Conservation (phyloP, 148 eudicot genomes). For the Camellia granthamiana region DNA sequence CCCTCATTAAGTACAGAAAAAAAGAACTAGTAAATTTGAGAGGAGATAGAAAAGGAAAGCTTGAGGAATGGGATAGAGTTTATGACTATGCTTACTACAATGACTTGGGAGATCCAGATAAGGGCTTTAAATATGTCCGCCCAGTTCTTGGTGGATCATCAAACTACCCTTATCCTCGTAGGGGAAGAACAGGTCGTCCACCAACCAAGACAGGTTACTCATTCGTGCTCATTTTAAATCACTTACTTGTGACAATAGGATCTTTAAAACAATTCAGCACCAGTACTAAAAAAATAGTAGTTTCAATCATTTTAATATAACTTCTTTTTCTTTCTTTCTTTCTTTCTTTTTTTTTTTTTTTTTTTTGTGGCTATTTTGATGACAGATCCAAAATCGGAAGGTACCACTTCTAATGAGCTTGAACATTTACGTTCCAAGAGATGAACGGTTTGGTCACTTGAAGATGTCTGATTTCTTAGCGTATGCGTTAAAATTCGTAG, state of each 20-base stretch:
- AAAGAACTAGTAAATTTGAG: too few relatives aligned
- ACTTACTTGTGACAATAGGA: not conserved
- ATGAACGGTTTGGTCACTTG: slow-evolving; percentile 69
- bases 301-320: not conserved
- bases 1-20: too few relatives aligned
- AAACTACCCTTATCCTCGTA: slow-evolving; percentile 83
- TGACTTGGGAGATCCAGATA: too few relatives aligned
- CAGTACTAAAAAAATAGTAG: too few relatives aligned
- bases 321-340: too few relatives aligned
- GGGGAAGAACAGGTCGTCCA: slow-evolving; percentile 71
- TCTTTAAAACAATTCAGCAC: too few relatives aligned
- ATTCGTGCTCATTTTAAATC: not conserved
- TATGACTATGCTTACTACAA: too few relatives aligned
- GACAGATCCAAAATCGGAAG: slow-evolving; percentile 67
- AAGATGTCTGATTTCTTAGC: slow-evolving; percentile 72
- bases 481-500: slow-evolving; percentile 51
- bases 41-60: too few relatives aligned
- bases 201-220: slow-evolving; percentile 58
- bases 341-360: too few relatives aligned
- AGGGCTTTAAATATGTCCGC: too few relatives aligned
- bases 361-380: not conserved
- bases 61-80: too few relatives aligned
- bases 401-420: slow-evolving; percentile 57
- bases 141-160: too few relatives aligned
- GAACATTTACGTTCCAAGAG: slow-evolving; percentile 75